Base-by-base conservation (phyloP, 1,139 yeast species). In the Yamadazyma siamensis region DNA sequence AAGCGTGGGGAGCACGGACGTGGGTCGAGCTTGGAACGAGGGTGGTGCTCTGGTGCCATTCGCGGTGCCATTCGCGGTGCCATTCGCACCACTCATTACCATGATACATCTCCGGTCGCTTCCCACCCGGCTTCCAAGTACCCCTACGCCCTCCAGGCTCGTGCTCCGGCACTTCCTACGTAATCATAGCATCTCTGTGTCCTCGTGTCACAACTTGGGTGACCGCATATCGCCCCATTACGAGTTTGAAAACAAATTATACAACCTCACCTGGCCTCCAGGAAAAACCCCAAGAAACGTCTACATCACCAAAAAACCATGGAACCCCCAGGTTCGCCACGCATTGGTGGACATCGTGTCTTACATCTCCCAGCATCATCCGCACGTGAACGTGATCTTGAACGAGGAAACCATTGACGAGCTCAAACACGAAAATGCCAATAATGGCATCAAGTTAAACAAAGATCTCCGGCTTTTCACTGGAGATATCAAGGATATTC, bases 221-320 rank as follows among this genome's bases (percentile, higher is more conserved):
- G 35, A 39, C 4, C 33, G 41, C 4, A 50, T 55, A 8, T 28
- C 32, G 3, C 64, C 65, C 1, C 38, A 40, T 8, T 40, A 40
- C 25, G 27, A 69, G 9, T 63, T 74, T 3, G 67, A 66, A 32
- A 65, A 75, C 18, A 72, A 73, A 41, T 55, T 74, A 16, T 71
- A 67, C 43, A 65, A 71, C 25, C 46, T 77, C 24, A 56, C 66
- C 15, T 78, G 68, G 74, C 31, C 42, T 28, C 12, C 11, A 11
- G 13, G 56, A 19, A 33, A 47, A 9, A 77, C 78, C 1, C 73
- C 86, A 10, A 72, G 76, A 38, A 89, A 89, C 52, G 74, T 89
- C 7, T 73, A 81, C 37, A 66, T 89, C 23, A 85, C 86, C 25
- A 88, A 87, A 54, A 89, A 89, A 52, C 96, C 96, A 1, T 78